Percentiles rank a stretch among this genome's conserved stretches.
Evolutionary conservation across 495 filamentous ascomycete genomes (phyloP).

Genomic region (Aspergillus bertholletiae): DNA sequence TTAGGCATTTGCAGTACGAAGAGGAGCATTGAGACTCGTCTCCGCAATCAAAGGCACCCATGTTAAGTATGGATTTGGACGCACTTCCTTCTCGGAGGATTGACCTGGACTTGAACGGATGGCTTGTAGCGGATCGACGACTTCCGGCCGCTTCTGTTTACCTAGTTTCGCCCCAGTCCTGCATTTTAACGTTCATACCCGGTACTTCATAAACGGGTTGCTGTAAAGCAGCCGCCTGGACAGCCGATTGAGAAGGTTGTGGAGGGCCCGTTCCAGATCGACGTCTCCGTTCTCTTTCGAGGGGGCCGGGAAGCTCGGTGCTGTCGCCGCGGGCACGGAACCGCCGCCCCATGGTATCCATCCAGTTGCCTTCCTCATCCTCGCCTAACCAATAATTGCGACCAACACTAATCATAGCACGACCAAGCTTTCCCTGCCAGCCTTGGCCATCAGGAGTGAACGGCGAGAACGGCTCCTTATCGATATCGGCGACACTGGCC

Average conservation of each 20-base stretch:
- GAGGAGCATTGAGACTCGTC: not conserved
- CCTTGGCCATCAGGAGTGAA: constrained; percentile 68
- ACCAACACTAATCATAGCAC: constrained; percentile 67
- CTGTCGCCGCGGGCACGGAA: constrained; percentile 43
- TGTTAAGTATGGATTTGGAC: not conserved
- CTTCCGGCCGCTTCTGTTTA: constrained; percentile 14
- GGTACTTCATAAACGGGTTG: constrained; percentile 33
- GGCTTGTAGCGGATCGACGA: not conserved
- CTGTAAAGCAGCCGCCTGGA: constrained; percentile 33
- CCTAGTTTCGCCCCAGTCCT: constrained; percentile 36
- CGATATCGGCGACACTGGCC: constrained; percentile 44
- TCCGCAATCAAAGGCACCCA: not conserved
- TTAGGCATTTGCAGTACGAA: not conserved
- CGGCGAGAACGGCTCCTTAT: constrained; percentile 67
- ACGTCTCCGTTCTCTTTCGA: constrained; percentile 64
- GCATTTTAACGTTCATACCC: constrained; percentile 39
- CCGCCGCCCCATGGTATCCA: constrained; percentile 51
- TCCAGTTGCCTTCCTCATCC: constrained; percentile 55
- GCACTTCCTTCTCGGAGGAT: not conserved
- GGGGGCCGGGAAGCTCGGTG: constrained; percentile 47
- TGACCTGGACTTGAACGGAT: not conserved
- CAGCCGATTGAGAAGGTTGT: constrained; percentile 37
- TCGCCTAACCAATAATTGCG: constrained; percentile 74
- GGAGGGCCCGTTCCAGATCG: constrained; percentile 67
- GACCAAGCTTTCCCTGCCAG: constrained; percentile 70